Evolutionary conservation across 306 rosid species (phyloP).

Genomic region (Mimosa pudica): DNA sequence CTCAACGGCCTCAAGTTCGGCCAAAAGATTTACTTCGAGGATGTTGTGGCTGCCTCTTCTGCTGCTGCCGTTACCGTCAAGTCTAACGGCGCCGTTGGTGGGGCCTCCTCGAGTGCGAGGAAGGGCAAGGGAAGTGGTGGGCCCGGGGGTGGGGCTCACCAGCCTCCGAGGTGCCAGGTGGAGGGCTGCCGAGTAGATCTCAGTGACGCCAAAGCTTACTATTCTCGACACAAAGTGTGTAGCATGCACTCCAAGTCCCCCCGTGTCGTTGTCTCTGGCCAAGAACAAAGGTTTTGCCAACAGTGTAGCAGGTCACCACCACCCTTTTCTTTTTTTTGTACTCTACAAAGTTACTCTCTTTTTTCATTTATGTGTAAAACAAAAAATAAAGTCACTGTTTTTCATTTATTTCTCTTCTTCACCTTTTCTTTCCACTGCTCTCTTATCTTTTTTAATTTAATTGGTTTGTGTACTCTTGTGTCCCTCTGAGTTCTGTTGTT

Average conservation of each 20-base stretch:
- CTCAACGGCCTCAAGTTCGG: constrained; percentile 78
- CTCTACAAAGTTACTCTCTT: background rate
- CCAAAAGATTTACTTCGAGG: constrained; percentile 77
- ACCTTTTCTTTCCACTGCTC: background rate
- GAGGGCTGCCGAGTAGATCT: constrained; percentile 90
- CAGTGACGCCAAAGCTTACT: constrained; percentile 81
- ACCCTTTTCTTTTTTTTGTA: background rate
- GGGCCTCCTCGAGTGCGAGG: constrained; percentile 38
- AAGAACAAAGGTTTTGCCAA: constrained; percentile 92
- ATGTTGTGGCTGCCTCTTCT: constrained; percentile 38
- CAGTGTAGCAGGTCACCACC: constrained; percentile 82
- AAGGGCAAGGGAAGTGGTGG: constrained; percentile 44
- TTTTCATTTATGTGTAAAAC: background rate
- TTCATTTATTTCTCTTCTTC: constrained; percentile 1
- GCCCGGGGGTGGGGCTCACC: constrained; percentile 34
- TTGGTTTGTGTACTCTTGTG: background rate
- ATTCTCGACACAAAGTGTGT: constrained; percentile 92
- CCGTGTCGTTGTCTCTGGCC: constrained; percentile 68
- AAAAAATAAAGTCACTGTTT: constrained; percentile 8
- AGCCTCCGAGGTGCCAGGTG: constrained; percentile 92
- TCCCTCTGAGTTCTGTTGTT: background rate
- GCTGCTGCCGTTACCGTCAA: too few species aligned
- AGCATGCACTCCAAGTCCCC: constrained; percentile 86
- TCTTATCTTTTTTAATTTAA: background rate
- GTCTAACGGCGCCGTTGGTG: constrained; percentile 30